Percentiles rank a stretch among this genome's conserved stretches.
These are phyloP conservation scores for Tricholoma terreum DNA, from an alignment of 768 basidiomycete species.

Conservation along the genomic window DNA sequence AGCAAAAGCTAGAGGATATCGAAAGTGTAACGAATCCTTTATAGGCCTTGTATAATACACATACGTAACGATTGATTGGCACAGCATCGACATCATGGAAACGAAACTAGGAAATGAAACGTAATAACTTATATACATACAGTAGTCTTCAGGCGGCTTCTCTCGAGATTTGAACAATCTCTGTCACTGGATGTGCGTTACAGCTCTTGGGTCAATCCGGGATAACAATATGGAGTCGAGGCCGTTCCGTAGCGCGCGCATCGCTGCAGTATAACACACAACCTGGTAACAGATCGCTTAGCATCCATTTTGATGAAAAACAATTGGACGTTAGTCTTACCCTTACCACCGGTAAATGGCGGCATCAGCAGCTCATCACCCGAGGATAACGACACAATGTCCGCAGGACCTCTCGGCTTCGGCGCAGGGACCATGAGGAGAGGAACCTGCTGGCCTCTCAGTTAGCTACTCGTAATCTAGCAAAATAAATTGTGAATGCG, in stretches of 20 bases:
- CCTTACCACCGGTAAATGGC: conserved; percentile 23
- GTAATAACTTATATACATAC: too few relatives aligned
- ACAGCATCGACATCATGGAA: not conserved
- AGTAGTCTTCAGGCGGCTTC: too few relatives aligned
- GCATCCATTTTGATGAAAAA: not conserved
- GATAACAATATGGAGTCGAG: conserved; percentile 1
- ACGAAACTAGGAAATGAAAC: too few relatives aligned
- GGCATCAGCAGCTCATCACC: conserved; percentile 24
- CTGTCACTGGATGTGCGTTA: too few relatives aligned
- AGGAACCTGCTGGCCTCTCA: conserved; percentile 29
- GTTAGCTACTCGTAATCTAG: not conserved
- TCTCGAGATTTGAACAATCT: too few relatives aligned
- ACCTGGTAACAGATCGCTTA: not conserved
- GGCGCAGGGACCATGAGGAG: conserved; percentile 41
- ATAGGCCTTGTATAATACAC: not conserved
- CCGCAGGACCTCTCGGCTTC: conserved; percentile 22
- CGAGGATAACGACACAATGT: conserved; percentile 21
- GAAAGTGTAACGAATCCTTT: not conserved
- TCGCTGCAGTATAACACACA: not conserved
- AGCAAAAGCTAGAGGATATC: conserved; percentile 14
- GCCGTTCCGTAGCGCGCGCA: not conserved
- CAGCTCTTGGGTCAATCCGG: not conserved
- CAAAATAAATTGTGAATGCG: conserved; percentile 8
- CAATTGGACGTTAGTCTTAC: conserved; percentile 1
- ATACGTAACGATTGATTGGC: not conserved